phyloP scores from a whole-genome alignment of 495 filamentous ascomycete genomes.

The Hypoxylon crocopeplum region DNA sequence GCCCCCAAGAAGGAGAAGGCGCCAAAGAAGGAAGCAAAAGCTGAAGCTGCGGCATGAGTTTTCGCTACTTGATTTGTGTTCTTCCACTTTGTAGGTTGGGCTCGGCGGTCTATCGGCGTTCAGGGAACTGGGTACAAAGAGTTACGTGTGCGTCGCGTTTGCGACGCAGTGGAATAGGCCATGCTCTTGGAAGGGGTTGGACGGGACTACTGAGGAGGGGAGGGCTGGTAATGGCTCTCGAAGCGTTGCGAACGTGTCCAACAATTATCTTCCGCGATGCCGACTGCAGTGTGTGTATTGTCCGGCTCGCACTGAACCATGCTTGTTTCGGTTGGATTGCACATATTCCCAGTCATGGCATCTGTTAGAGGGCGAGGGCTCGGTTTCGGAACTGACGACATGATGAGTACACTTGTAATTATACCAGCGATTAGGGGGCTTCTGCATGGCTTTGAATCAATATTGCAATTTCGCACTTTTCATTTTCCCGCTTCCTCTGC shows the following conservation, averaged over 20 bases:
- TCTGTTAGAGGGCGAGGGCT: conserved; percentile 20
- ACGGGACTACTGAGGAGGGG: conserved; percentile 20
- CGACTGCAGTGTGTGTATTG: conserved; percentile 20
- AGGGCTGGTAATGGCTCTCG: conserved; percentile 7
- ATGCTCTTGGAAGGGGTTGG: conserved; percentile 33
- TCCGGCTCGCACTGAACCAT: conserved; percentile 18
- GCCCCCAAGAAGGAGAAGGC: conserved; percentile 70
- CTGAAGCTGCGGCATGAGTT: conserved; percentile 49
- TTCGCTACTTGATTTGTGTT: conserved; percentile 26
- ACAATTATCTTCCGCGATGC: conserved; percentile 24
- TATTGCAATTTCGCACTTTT: background rate
- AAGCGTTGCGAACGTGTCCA: conserved; percentile 19
- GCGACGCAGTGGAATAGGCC: conserved; percentile 31
- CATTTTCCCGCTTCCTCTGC: background rate
- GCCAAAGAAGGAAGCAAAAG: conserved; percentile 66
- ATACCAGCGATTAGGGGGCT: conserved; percentile 39
- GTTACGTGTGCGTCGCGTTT: conserved; percentile 29
- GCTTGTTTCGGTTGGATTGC: conserved; percentile 38
- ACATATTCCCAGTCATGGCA: conserved; percentile 37
- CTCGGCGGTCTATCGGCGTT: conserved; percentile 42
- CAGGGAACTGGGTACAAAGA: conserved; percentile 37
- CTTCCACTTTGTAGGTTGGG: conserved; percentile 30
- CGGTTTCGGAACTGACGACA: conserved; percentile 39
- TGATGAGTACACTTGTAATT: conserved; percentile 48
- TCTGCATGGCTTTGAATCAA: conserved; percentile 26